Evolutionary conservation across 306 rosid species (phyloP), one percentile per base, ranked within the genome.

Genomic region (Vigna angularis): DNA sequence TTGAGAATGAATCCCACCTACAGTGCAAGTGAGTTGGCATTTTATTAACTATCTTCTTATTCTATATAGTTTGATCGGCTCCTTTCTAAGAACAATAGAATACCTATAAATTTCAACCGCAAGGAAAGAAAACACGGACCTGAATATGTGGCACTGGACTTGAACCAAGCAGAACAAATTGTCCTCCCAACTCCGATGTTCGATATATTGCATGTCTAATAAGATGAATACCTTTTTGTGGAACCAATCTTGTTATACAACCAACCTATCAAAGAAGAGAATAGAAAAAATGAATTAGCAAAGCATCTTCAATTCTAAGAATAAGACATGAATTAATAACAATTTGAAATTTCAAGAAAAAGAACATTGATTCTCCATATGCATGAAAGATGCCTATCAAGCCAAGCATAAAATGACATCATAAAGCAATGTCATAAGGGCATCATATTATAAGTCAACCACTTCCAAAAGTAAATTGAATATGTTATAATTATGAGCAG

Each of bases 171-270:
- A 95, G 96, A 66, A 95, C 82, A 87, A 95, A 95, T 84, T 95
- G 99, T 80, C 99, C 99, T 75, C 96, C 97, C 55, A 91, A 85
- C 85, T 91, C 96, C 83, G 91, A 36, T 44, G 99, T 95, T 84
- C 89, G 86, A 79, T 88, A 95, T 57, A 95, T 79, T 13, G 99
- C 99, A 84, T 93, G 96, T 76, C 99, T 90, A 61, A 95, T 95
- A 70, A 95, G 98, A 80, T 93, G 97, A 55, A 95, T 93, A 68
- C 99, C 99, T 85, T 95, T 95, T 81, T 95, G 99, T 32, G 99
- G 98, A 80, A 95, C 99, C 91, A 95, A 81, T 78, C 99, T 90
- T 79, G 99, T 95, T 82, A 95, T 87, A 93, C 96, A 89, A 48
- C 93, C 97, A 74, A 95, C 93, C 99, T 95, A 85, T 85, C 22